Conservation (phyloP, 768 basidiomycete genomes). For the Pisolithus tinctorius region DNA sequence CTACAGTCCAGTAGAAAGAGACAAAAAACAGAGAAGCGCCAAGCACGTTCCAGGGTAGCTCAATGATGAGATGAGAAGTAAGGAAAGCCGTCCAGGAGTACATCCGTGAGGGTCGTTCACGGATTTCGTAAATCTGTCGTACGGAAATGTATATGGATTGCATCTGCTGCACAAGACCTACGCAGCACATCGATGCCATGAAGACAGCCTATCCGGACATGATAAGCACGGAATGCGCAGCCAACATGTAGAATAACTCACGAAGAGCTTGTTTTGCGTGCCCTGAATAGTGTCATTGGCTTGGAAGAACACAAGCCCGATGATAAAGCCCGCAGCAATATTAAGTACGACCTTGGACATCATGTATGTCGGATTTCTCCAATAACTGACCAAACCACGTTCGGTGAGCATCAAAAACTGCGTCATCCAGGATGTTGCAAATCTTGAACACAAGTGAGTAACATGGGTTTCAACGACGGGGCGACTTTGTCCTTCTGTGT, state of each 20-base stretch:
- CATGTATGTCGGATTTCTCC: conserved; percentile 37
- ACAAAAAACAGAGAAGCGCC: conserved; percentile 35
- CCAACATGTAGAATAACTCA: conserved; percentile 7
- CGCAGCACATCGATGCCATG: conserved; percentile 37
- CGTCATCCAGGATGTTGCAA: conserved; percentile 33
- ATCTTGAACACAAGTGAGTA: conserved; percentile 20
- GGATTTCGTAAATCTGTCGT: conserved; percentile 53
- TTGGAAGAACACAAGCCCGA: conserved; percentile 40
- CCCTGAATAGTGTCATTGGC: conserved; percentile 32
- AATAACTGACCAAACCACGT: conserved; percentile 28
- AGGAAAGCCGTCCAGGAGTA: conserved; percentile 56
- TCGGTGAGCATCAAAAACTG: conserved; percentile 27
- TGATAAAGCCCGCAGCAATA: conserved; percentile 26
- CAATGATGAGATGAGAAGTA: conserved; percentile 44
- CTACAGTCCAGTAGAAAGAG: conserved; percentile 46
- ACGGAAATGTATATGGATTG: conserved; percentile 51
- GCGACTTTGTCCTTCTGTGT: conserved; percentile 29
- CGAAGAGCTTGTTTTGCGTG: conserved; percentile 38
- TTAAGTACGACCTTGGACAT: conserved; percentile 34
- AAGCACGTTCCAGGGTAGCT: conserved; percentile 39
- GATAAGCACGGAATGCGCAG: neutral
- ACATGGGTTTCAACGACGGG: conserved; percentile 11
- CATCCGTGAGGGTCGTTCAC: conserved; percentile 58
- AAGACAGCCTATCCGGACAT: conserved; percentile 36
- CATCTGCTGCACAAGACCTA: conserved; percentile 51